These are phyloP conservation scores for Opeltia flavorubescens DNA, from an alignment of 495 filamentous ascomycete species.

Conservation along the genomic window DNA sequence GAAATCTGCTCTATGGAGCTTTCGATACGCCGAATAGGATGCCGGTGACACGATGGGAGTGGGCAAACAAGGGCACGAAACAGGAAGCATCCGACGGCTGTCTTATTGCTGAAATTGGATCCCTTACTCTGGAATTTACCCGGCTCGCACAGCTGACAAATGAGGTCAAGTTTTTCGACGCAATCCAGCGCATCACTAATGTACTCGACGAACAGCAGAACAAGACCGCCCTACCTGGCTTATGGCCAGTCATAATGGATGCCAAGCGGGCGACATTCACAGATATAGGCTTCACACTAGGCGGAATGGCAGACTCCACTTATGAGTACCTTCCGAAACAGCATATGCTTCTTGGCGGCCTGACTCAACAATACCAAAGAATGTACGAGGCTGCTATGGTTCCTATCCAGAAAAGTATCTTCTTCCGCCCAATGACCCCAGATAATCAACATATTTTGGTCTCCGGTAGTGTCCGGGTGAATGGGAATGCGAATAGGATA, in stretches of 20 bases:
- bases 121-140: constrained; percentile 84
- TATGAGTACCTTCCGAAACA: constrained; percentile 97
- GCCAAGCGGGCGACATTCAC: constrained; percentile 35
- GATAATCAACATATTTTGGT: constrained; percentile 57
- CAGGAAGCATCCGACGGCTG: constrained; percentile 30
- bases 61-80: constrained; percentile 21
- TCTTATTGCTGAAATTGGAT: constrained; percentile 71
- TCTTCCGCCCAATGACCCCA: constrained; percentile 71
- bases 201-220: constrained; percentile 61
- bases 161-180: constrained; percentile 82
- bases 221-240: constrained; percentile 54
- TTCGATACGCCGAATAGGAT: constrained; percentile 96
- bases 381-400: constrained; percentile 66
- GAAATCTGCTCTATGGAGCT: constrained; percentile 71
- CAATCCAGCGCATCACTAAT: constrained; percentile 75
- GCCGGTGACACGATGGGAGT: constrained; percentile 51
- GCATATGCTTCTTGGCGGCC: constrained; percentile 61
- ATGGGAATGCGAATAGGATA: constrained; percentile 5
- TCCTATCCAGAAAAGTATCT: constrained; percentile 57
- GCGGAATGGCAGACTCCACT: constrained; percentile 78
- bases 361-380: constrained; percentile 57
- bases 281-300: constrained; percentile 53
- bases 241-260: constrained; percentile 74
- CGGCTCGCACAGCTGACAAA: constrained; percentile 79
- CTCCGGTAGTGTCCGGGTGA: constrained; percentile 6